A percentile compares a stretch with the other conserved stretches of the same genome.
Evolutionary conservation across 2,329 filamentous ascomycete genomes (phyloP).

Genomic region (Acarospora socialis): DNA sequence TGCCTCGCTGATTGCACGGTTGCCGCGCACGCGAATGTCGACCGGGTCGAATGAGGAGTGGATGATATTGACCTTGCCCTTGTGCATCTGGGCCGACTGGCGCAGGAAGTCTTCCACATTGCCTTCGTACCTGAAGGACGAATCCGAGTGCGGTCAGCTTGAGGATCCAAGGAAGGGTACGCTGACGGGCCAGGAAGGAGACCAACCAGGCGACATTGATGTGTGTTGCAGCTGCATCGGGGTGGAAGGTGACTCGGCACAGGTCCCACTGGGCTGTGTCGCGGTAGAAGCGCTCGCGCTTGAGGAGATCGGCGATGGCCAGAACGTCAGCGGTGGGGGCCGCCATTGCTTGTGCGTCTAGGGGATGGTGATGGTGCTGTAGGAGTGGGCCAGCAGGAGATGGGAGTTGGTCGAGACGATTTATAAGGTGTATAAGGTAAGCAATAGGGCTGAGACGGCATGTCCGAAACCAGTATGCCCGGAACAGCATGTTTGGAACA

Average conservation of each 20-base stretch:
- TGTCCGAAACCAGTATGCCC: too few species aligned
- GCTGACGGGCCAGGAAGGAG: neutral
- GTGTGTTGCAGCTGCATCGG: constrained; percentile 4
- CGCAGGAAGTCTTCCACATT: constrained; percentile 5
- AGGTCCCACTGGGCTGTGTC: constrained; percentile 6
- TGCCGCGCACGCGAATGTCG: constrained; percentile 5
- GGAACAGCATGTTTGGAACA: too few species aligned
- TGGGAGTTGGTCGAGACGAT: too few species aligned
- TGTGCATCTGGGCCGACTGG: constrained; percentile 4
- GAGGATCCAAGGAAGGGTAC: neutral
- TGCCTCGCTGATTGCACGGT: constrained; percentile 3
- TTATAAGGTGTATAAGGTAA: too few species aligned
- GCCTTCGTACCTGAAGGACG: constrained; percentile 3
- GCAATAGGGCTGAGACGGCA: too few species aligned
- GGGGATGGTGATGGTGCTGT: too few species aligned
- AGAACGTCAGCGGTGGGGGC: constrained; percentile 2
- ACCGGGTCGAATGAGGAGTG: constrained; percentile 5
- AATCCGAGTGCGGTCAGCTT: constrained; percentile 1
- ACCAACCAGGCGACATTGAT: constrained; percentile 6
- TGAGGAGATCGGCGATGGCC: constrained; percentile 6
- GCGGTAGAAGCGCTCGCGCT: constrained; percentile 6
- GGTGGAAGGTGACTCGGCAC: constrained; percentile 4
- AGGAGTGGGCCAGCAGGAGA: too few species aligned
- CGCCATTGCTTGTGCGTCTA: neutral
- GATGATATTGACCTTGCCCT: constrained; percentile 5